Evolutionary conservation across 208 protist species (phyloP).

Genomic region (Acanthamoeba royreba): DNA sequence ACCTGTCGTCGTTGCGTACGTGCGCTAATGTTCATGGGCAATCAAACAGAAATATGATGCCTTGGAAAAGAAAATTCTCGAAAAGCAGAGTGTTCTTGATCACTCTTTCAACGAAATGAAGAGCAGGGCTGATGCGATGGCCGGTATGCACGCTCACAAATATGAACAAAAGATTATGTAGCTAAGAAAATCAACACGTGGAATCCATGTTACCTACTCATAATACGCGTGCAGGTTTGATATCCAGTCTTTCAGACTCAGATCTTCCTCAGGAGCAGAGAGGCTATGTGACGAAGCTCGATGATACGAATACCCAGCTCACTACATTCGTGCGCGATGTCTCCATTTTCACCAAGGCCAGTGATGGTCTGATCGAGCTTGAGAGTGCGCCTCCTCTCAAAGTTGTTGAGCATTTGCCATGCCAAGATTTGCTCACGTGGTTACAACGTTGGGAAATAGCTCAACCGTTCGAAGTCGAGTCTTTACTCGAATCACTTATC

Average conservation of each 20-base stretch:
- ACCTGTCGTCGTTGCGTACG: not conserved
- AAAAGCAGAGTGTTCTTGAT: not conserved
- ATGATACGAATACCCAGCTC: not conserved
- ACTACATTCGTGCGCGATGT: conserved; percentile 1
- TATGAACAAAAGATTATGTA: not conserved
- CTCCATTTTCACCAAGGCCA: conserved; percentile 1
- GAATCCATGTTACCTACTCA: not conserved
- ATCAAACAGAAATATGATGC: not conserved
- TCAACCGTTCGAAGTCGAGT: not conserved
- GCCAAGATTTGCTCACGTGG: not conserved
- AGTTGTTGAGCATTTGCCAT: not conserved
- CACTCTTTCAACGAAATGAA: conserved; percentile 13
- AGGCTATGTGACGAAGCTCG: not conserved
- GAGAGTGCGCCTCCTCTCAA: not conserved
- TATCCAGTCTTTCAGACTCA: not conserved
- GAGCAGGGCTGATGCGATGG: not conserved
- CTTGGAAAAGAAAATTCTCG: not conserved
- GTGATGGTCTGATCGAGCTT: not conserved
- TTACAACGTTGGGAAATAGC: not conserved
- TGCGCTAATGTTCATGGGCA: not conserved
- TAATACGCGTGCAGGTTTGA: not conserved
- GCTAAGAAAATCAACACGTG: not conserved
- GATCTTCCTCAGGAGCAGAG: not conserved
- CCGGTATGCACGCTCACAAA: not conserved
- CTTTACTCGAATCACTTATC: not conserved